Evolutionary conservation across 1,139 yeast species (phyloP).

Genomic region (Diutina pseudorugosa): DNA sequence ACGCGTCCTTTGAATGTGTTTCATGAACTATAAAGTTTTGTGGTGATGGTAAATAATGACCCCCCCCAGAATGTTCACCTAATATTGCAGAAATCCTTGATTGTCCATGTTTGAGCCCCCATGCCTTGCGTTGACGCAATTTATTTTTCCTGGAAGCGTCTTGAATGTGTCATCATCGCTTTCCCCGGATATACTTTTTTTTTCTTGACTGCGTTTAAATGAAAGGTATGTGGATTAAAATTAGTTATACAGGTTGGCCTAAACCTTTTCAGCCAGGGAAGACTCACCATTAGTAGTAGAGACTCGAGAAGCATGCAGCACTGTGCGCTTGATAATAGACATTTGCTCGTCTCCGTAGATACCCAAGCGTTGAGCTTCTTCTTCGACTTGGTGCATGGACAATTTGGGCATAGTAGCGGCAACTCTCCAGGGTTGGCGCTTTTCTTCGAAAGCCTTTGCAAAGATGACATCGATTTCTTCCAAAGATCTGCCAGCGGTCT

Average conservation of each 20-base stretch:
- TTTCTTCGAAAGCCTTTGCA: conserved; percentile 36
- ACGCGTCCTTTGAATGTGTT: no score
- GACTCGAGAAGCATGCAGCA: neutral
- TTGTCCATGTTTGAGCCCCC: no score
- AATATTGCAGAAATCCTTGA: no score
- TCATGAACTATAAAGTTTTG: neutral
- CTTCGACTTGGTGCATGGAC: conserved; percentile 31
- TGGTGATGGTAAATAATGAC: no score
- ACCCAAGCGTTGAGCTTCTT: conserved; percentile 35
- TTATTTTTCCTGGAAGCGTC: neutral
- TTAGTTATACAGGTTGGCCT: neutral
- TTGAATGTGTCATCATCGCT: neutral
- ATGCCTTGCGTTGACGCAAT: neutral
- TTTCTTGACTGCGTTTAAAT: neutral
- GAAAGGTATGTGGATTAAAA: neutral
- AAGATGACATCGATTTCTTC: conserved; percentile 34
- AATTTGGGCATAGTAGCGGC: conserved; percentile 40
- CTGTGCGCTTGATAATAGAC: neutral
- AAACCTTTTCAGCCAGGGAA: conserved; percentile 1
- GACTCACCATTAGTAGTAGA: neutral
- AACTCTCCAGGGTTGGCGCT: conserved; percentile 36
- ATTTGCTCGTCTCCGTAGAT: conserved; percentile 25
- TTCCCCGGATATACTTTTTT: no score
- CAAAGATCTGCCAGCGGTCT: conserved; percentile 35
- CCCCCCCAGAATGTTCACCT: no score